Evolutionary conservation across 805 yeast species (phyloP).

Genomic region (Kodamaea kakaduensis): DNA sequence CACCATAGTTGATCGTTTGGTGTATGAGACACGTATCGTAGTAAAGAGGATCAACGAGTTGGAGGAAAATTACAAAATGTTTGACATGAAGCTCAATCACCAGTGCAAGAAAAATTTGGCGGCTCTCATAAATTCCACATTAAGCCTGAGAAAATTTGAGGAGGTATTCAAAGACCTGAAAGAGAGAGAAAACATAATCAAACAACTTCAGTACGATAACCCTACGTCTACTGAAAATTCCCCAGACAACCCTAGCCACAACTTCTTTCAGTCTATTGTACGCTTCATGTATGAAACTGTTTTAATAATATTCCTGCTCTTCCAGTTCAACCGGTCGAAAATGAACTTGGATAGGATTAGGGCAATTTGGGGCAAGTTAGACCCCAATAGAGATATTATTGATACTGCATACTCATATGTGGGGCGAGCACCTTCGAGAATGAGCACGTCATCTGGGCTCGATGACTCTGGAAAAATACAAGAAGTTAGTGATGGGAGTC

Average conservation of each 20-base stretch:
- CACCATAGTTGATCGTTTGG: slow-evolving; percentile 34
- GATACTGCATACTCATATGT: slow-evolving; percentile 33
- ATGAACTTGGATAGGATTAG: slow-evolving; percentile 43
- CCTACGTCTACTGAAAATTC: not conserved
- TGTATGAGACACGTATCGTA: slow-evolving; percentile 40
- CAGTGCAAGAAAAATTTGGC: slow-evolving; percentile 26
- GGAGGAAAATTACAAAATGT: slow-evolving; percentile 29
- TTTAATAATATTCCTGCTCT: slow-evolving; percentile 27
- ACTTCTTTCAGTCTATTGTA: slow-evolving; percentile 20
- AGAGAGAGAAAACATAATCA: slow-evolving; percentile 26
- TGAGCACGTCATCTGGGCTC: slow-evolving; percentile 5
- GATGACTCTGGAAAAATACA: no score
- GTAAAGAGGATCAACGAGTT: slow-evolving; percentile 38
- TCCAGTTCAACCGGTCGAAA: slow-evolving; percentile 36
- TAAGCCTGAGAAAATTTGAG: slow-evolving; percentile 29
- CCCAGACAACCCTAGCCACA: not conserved
- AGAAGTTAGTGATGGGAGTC: no score
- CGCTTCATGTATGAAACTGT: slow-evolving; percentile 33
- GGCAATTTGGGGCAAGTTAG: slow-evolving; percentile 35
- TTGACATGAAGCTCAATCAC: slow-evolving; percentile 26
- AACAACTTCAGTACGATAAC: slow-evolving; percentile 15
- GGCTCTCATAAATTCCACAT: slow-evolving; percentile 22
- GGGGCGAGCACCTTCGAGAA: slow-evolving; percentile 17
- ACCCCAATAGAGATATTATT: slow-evolving; percentile 37
- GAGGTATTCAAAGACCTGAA: slow-evolving; percentile 25